Base-by-base conservation (phyloP, 1,139 yeast species). In the Sugiyamaella paludigena region DNA sequence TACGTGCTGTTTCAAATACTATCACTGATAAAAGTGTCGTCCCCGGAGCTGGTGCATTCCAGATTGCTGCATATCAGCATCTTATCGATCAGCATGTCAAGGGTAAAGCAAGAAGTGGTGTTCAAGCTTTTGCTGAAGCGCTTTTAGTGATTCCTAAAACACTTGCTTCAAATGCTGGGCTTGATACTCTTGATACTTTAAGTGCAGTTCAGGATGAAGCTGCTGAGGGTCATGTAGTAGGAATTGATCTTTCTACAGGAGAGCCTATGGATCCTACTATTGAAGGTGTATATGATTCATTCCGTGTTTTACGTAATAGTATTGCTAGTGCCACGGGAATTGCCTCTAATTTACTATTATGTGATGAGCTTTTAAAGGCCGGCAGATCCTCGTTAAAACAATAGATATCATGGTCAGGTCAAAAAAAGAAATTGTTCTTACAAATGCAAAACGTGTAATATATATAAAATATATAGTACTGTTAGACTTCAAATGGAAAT, bases 41-140 rank as follows among this genome's bases (percentile, higher is more conserved):
- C 45, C 97, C 98, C 6, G 99, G 99, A 52, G 98, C 95, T 1
- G 99, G 99, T 51, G 92, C 98, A 2, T 94, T 84, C 70, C 94
- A 84, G 74, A 76, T 94, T 64, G 83, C 95, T 47, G 87, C 92
- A 52, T 78, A 88, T 50, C 78, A 83, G 60, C 79, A 87, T 64
- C 75, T 94, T 55, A 52, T 59, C 48, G 58, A 62, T 51, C 58
- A 64, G 39, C 71, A 76, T 45, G 84, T 87, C 54, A 87, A 85
- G 67, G 98, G 98, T 49, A 86, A 87, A 68, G 79, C 82, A 55
- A 87, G 91, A 70, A 81, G 95, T 11, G 99, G 98, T 56, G 80
- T 92, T 45, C 83, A 83, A 67, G 97, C 98, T 0, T 92, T 89
- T 69, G 87, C 96, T 27, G 98, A 92, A 65, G 94, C 96, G 1